Evolutionary conservation across 2,329 filamentous ascomycete species (phyloP).

Genomic region (Septoria linicola): DNA sequence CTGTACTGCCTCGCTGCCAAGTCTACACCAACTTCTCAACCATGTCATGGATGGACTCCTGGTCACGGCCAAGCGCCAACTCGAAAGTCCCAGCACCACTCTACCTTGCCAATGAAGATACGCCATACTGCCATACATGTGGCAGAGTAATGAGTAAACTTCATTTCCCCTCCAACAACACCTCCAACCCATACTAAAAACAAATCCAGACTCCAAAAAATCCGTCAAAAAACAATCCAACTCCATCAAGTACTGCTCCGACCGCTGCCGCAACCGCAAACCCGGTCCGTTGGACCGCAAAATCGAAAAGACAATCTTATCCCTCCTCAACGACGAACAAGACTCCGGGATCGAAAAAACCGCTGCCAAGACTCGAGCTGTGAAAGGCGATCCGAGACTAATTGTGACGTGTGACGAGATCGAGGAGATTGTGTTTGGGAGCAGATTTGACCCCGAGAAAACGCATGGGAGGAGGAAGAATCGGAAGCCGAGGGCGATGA

Average conservation of each 20-base stretch:
- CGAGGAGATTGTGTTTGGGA: conserved; percentile 53
- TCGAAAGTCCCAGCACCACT: conserved; percentile 34
- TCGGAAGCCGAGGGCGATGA: conserved; percentile 43
- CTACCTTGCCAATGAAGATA: conserved; percentile 53
- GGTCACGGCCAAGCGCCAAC: conserved; percentile 28
- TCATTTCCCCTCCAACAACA: not conserved
- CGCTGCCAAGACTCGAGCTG: conserved; percentile 35
- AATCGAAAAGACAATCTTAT: conserved; percentile 54
- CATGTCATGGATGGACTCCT: conserved; percentile 54
- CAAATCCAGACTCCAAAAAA: conserved; percentile 23
- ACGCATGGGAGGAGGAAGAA: conserved; percentile 49
- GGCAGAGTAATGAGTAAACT: conserved; percentile 54
- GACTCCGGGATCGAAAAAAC: conserved; percentile 37
- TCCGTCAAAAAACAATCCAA: conserved; percentile 33
- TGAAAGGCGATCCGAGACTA: conserved; percentile 54
- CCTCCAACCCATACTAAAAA: not conserved
- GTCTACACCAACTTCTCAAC: conserved; percentile 5
- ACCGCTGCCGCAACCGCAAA: conserved; percentile 54
- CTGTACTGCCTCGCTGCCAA: no score
- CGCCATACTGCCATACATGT: conserved; percentile 58
- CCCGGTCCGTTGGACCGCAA: conserved; percentile 45
- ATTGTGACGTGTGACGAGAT: conserved; percentile 53
- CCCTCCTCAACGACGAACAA: conserved; percentile 40
- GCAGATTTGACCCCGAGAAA: conserved; percentile 47
- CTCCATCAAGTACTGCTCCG: conserved; percentile 57